Evolutionary conservation across 1,139 yeast genomes (phyloP).

Genomic region (Kluyveromyces sp.): DNA sequence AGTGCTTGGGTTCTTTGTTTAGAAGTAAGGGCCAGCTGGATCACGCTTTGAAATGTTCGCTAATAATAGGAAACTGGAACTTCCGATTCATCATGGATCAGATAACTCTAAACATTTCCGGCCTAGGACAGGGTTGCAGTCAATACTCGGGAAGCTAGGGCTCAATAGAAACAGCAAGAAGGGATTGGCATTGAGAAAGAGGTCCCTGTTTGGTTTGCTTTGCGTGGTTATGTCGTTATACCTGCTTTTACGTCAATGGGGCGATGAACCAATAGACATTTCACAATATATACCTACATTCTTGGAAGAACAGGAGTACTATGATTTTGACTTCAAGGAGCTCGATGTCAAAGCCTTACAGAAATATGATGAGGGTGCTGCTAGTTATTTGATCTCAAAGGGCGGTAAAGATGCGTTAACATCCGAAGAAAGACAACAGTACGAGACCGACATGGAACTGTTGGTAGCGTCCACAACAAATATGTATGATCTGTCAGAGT

Average conservation of each 20-base stretch:
- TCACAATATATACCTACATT: not conserved
- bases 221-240: not conserved
- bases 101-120: not conserved
- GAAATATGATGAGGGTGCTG: constrained; percentile 35
- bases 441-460: constrained; percentile 23
- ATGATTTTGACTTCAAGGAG: constrained; percentile 31
- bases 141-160: not conserved
- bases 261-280: not conserved
- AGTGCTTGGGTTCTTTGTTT: no score
- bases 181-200: not conserved
- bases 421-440: constrained; percentile 21
- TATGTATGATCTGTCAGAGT: constrained; percentile 54
- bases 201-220: not conserved
- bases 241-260: not conserved
- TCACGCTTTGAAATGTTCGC: constrained; percentile 6
- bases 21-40: no score
- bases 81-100: constrained; percentile 11
- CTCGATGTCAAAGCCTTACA: constrained; percentile 28
- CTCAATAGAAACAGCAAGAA: not conserved
- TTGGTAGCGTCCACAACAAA: constrained; percentile 41
- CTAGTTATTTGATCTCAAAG: constrained; percentile 31
- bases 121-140: not conserved
- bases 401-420: constrained; percentile 27
- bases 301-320: constrained; percentile 31
- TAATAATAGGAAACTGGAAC: constrained; percentile 11